Base-by-base conservation (phyloP, 495 filamentous ascomycete species). In the Hypoxylon crocopeplum region DNA sequence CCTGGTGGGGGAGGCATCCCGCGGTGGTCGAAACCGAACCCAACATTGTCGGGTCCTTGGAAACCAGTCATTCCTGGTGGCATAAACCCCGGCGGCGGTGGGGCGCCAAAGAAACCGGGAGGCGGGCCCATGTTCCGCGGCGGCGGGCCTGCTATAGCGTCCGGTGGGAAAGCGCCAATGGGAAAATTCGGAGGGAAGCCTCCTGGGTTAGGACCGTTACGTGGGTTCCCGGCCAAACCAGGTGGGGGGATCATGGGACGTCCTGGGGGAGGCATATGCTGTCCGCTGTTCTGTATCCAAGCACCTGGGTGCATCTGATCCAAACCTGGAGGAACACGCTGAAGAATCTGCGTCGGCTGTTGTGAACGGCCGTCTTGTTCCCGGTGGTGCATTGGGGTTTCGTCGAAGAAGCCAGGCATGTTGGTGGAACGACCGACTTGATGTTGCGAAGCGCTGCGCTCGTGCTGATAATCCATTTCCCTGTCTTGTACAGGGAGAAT, bases 311-410 rank as follows among this genome's bases (percentile, higher is more conserved):
- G 75, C 68, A 80, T 78, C 50, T 79, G 78, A 40, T 84, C 78
- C 17, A 80, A 64, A 8, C 78, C 81, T 0, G 76, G 72, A 7
- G 79, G 79, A 11, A 75, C 79, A 8, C 82, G 79, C 60, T 83
- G 81, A 15, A 84, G 70, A 34, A 84, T 84, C 53, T 83, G 79
- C 4, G 81, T 84, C 7, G 78, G 78, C 47, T 76, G 75, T 17
- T 72, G 72, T 17, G 73, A 75, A 16, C 75, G 78, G 55, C 25
- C 41, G 22, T 77, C 75, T 16, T 50, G 60, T 27, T 80, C 76
- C 1, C 67, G 59, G 2, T 70, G 75, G 40, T 74, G 77, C 52
- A 76, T 74, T 39, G 73, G 69, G 13, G 45, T 47, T 21, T 74
- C 78, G 12, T 80, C 77, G 16, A 79, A 66, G 54, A 77, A 78